phyloP scores from a whole-genome alignment of 805 yeast species.

The Pichia nakasei region DNA sequence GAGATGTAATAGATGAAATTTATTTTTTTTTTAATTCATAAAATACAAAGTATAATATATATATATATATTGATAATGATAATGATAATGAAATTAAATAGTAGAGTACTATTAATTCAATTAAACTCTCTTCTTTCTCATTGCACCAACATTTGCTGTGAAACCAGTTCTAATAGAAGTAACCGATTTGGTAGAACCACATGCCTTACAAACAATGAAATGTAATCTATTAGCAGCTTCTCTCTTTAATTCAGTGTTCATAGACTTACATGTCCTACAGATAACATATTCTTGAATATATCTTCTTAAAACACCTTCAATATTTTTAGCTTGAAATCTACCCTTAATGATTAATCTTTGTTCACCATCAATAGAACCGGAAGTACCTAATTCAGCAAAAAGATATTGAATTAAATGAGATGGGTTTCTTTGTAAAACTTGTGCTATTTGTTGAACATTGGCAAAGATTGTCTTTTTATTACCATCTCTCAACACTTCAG shows the following conservation, averaged over 20 bases:
- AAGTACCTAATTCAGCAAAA: conserved; percentile 98
- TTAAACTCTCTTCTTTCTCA: conserved; percentile 58
- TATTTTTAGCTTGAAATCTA: conserved; percentile 94
- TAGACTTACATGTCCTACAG: conserved; percentile 97
- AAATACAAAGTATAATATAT: too few species aligned
- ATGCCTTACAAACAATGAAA: conserved; percentile 94
- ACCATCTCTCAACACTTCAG: conserved; percentile 95
- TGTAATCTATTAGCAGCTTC: conserved; percentile 94
- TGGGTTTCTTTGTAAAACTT: conserved; percentile 90
- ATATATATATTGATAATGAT: too few species aligned
- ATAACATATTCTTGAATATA: conserved; percentile 96
- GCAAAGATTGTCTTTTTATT: conserved; percentile 92
- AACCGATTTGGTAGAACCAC: conserved; percentile 97
- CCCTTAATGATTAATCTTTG: conserved; percentile 96
- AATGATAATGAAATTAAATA: too few species aligned
- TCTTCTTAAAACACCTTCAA: conserved; percentile 93
- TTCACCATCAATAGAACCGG: conserved; percentile 98
- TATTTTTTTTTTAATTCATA: background rate
- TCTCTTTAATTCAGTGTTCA: conserved; percentile 91
- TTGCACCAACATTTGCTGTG: conserved; percentile 86
- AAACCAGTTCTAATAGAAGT: conserved; percentile 98
- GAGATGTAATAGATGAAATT: too few species aligned
- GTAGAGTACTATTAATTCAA: background rate
- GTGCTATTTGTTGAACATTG: conserved; percentile 89
- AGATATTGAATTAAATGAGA: conserved; percentile 95